A percentile compares a stretch with the other conserved stretches of the same genome.
These are phyloP conservation scores for Penicillium cinerascens DNA, from an alignment of 495 filamentous ascomycete genomes.

Conservation along the genomic window DNA sequence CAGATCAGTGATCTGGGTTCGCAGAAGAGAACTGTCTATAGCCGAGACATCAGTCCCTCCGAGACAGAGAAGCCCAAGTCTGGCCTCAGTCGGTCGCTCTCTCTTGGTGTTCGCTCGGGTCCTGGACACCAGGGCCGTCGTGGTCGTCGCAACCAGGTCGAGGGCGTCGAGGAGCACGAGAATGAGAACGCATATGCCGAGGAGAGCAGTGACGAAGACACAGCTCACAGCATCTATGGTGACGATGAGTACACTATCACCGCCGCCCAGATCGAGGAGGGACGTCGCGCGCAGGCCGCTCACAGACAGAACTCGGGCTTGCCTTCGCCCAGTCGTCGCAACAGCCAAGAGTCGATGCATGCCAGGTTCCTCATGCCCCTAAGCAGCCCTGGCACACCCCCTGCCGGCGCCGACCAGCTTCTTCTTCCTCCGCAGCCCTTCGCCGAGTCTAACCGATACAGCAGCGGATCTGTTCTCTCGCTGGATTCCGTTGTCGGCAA, in stretches of 20 bases:
- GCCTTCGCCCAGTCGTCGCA: slow-evolving; percentile 13
- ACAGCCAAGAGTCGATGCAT: slow-evolving; percentile 31
- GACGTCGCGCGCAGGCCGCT: slow-evolving; percentile 28
- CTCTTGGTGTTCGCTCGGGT: slow-evolving; percentile 43
- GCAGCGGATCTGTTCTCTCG: slow-evolving; percentile 47
- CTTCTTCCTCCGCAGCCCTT: slow-evolving; percentile 31
- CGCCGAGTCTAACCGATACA: slow-evolving; percentile 33
- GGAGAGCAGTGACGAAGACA: slow-evolving; percentile 31
- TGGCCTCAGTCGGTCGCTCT: slow-evolving; percentile 38
- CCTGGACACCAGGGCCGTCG: slow-evolving; percentile 41
- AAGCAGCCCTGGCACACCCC: slow-evolving; percentile 26
- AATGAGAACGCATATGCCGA: neutral
- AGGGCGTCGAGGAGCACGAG: slow-evolving; percentile 14
- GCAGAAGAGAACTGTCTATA: slow-evolving; percentile 45
- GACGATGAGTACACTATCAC: slow-evolving; percentile 47
- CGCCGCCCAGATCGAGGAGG: slow-evolving; percentile 37
- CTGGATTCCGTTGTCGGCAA: slow-evolving; percentile 57
- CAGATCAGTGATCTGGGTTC: slow-evolving; percentile 41
- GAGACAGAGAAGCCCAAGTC: slow-evolving; percentile 36
- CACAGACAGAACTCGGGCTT: neutral
- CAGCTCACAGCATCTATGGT: slow-evolving; percentile 35
- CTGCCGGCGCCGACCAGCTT: slow-evolving; percentile 32
- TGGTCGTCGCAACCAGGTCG: slow-evolving; percentile 26
- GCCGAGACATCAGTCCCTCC: slow-evolving; percentile 33
- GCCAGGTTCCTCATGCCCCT: slow-evolving; percentile 19